Evolutionary conservation across 2,329 filamentous ascomycete species (phyloP), one percentile per base, ranked within the genome.

Genomic region (Scopulariopsis brevicaulis): DNA sequence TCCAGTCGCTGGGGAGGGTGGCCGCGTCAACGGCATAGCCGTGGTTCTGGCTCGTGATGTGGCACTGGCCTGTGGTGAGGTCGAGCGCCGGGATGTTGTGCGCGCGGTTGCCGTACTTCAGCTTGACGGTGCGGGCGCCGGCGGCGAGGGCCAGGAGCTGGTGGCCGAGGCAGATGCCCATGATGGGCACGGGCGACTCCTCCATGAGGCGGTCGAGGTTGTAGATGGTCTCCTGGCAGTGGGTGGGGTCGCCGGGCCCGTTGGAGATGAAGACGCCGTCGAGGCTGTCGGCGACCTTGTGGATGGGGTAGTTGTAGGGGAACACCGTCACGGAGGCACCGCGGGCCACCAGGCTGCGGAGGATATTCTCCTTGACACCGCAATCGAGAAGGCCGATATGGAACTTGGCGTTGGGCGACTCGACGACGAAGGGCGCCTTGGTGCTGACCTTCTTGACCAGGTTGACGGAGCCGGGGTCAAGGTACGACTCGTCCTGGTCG

Each of bases 211-310:
- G 89, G 66, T 82, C 81, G 58, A 99, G 83, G 77, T 96, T 92
- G 82, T 95, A 93, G 63, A 96, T 90, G 48, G 94, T 96, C 67
- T 90, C 84, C 69, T 91, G 88, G 79, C 92, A 96, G 77, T 99
- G 94, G 50, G 92, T 97, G 66, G 94, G 94, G 76, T 99, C 94
- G 76, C 94, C 94, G 32, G 94, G 94, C 60, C 94, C 94, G 76
- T 99, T 99, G 74, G 91, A 96, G 77, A 97, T 96, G 82, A 99
- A 99, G 69, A 99, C 86, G 69, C 94, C 94, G 66, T 99, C 94
- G 67, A 96, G 97, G 81, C 97, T 91, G 74, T 95, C 89, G 59
- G 94, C 89, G 43, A 96, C 89, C 82, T 97, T 96, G 82, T 97
- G 92, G 71, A 99, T 94, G 57, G 92, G 93, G 77, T 94, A 97